Evolutionary conservation across 257 asterid species (phyloP), one percentile per base, ranked within the genome.

Genomic region (Solanum medicagineum): DNA sequence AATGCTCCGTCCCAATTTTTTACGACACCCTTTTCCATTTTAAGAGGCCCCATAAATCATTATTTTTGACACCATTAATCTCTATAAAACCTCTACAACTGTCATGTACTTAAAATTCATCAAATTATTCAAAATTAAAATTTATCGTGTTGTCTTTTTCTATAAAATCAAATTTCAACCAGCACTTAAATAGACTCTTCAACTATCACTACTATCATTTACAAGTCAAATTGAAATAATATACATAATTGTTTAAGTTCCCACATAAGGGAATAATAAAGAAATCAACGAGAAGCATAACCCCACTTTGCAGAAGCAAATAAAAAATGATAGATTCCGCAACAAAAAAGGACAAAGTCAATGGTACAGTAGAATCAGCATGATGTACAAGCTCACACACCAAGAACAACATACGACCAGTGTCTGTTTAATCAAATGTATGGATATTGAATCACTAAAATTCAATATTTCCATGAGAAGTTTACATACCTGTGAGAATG

Each of bases 401-500:
- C 29, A 83, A 83, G 3, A 45, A 4, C 79, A 83, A 62, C 44
- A 54, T 11, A 55, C 40, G 4, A 15, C 14, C 42, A 36, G 42
- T 36, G 42, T 36, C 42, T 36, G 42, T 36, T 36, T 36, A 36
- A 36, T 36, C 42, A 36, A 4, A 36, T 36, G 5, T 44, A n/a
- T 44, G 77, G 60, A 62, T 44, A 82, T 62, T 9, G 75, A 13
- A 20, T n/a, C 22, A 15, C 20, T 56, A 49, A 17, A 44, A 44
- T 2, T 54, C 79, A 1, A 9, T 24, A 7, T 59, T 44, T 24
- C 11, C 10, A 3, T 14, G 65, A 16, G 62, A 54, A 51, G 29
- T 40, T 44, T 53, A 53, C 65, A 74, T 81, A 95, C 98, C 98
- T 91, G 86, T 88, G 92, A 87, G 84, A 91, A 2, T 86, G 89